Evolutionary conservation across 2,329 filamentous ascomycete species (phyloP).

Genomic region (Ascochyta koolunga): DNA sequence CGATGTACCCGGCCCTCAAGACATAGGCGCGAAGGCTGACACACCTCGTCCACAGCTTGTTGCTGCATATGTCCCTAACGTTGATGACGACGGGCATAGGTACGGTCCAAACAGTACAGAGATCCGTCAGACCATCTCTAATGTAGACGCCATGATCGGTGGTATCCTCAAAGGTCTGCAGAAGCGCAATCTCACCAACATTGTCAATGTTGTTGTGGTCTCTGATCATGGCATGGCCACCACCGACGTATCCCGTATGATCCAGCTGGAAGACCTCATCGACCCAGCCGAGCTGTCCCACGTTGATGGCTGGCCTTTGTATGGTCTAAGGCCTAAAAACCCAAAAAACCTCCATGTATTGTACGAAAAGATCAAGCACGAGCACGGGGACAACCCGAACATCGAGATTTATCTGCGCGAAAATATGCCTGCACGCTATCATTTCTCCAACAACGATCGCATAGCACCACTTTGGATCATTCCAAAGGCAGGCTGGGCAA

Average conservation of each 20-base stretch:
- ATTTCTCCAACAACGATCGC: conserved; percentile 84
- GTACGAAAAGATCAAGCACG: conserved; percentile 63
- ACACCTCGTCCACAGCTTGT: conserved; percentile 82
- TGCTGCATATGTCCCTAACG: conserved; percentile 91
- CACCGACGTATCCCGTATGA: conserved; percentile 76
- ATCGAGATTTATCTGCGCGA: conserved; percentile 89
- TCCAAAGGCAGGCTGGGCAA: conserved; percentile 89
- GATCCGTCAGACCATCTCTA: conserved; percentile 75
- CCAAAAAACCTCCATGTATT: conserved; percentile 68
- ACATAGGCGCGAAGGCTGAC: conserved; percentile 55
- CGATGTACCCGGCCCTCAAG: conserved; percentile 77
- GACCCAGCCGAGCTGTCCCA: conserved; percentile 79
- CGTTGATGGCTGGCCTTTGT: conserved; percentile 92
- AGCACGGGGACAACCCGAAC: conserved; percentile 67
- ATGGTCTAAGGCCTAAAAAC: conserved; percentile 82
- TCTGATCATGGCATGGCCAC: conserved; percentile 99
- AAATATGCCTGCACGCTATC: conserved; percentile 91
- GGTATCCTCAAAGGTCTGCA: conserved; percentile 77
- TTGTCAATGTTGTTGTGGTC: conserved; percentile 95
- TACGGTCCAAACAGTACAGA: conserved; percentile 96
- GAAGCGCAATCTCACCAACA: conserved; percentile 79
- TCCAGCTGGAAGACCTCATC: conserved; percentile 89
- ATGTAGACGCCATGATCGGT: conserved; percentile 84
- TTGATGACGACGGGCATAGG: conserved; percentile 84
- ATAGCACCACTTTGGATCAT: conserved; percentile 96